A percentile compares a stretch with the other conserved stretches of the same genome.
These are phyloP conservation scores for Apophysomyces ossiformis DNA, from an alignment of 371 early-diverging fungal genomes.

Conservation along the genomic window DNA sequence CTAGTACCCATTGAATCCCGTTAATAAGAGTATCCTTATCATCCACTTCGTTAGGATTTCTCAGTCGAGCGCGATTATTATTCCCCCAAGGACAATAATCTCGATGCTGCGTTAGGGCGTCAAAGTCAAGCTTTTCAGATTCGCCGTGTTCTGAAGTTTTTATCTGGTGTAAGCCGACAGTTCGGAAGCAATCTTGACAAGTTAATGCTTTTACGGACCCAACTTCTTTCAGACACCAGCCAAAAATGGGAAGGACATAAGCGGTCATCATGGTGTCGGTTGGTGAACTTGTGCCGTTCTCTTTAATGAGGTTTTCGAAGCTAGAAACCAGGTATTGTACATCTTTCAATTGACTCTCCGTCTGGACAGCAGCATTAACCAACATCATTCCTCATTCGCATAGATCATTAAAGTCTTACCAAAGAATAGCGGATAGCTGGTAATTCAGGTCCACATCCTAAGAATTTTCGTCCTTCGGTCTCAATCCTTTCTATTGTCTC, in stretches of 20 bases:
- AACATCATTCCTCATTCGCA: neutral
- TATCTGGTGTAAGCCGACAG: neutral
- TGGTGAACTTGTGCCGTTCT: neutral
- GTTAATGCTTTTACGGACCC: neutral
- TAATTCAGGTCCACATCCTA: neutral
- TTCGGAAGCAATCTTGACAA: constrained; percentile 5
- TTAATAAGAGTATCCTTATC: neutral
- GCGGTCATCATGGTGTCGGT: constrained; percentile 2
- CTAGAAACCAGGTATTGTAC: neutral
- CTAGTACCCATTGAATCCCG: neutral
- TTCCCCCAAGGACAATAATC: constrained; percentile 2
- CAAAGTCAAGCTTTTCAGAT: neutral
- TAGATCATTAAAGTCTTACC: neutral
- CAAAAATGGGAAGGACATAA: neutral
- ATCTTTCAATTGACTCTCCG: neutral
- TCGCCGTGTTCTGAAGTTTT: neutral
- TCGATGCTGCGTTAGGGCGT: neutral
- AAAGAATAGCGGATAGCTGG: neutral
- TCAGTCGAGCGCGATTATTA: neutral
- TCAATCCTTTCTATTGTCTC: constrained; percentile 1
- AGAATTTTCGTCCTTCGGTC: neutral
- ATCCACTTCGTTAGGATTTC: neutral
- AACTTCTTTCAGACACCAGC: neutral
- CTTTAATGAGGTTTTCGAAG: neutral
- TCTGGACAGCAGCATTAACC: neutral